phyloP scores from a whole-genome alignment of 1,284 basidiomycete genomes.

The Schizophyllum commune region DNA sequence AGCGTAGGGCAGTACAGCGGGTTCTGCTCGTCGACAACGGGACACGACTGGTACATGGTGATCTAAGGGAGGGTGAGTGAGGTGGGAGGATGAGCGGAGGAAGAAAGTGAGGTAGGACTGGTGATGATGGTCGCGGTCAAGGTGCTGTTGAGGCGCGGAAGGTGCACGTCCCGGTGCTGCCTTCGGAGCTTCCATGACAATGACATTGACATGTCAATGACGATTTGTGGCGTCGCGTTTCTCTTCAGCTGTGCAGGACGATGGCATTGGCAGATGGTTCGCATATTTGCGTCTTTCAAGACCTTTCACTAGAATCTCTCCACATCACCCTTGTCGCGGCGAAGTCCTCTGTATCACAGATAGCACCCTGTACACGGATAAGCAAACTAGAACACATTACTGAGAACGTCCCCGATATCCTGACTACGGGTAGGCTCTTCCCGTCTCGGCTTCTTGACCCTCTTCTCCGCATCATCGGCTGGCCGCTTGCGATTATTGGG shows the following conservation, averaged over 20 bases:
- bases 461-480: conserved; percentile 23
- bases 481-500: conserved; percentile 17
- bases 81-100: background rate
- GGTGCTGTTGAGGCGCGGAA: too few relatives aligned
- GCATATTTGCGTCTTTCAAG: too few relatives aligned
- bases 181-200: background rate
- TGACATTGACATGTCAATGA: too few relatives aligned
- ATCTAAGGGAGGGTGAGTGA: background rate
- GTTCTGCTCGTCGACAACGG: conserved; percentile 29
- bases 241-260: too few relatives aligned
- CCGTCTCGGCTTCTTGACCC: conserved; percentile 6
- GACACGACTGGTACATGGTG: conserved; percentile 5
- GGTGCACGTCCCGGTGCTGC: too few relatives aligned
- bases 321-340: background rate
- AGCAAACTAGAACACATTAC: background rate
- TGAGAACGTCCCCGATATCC: background rate
- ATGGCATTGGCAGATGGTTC: too few relatives aligned
- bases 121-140: background rate
- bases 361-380: background rate
- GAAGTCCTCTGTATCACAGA: background rate
- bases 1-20: conserved; percentile 37
- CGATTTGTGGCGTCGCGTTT: too few relatives aligned
- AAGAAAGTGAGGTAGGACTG: background rate
- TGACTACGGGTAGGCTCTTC: conserved; percentile 4
- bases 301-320: too few relatives aligned